Evolutionary conservation across 1,284 basidiomycete species (phyloP), one percentile per base, ranked within the genome.

Genomic region (Ceratobasidium sp.): DNA sequence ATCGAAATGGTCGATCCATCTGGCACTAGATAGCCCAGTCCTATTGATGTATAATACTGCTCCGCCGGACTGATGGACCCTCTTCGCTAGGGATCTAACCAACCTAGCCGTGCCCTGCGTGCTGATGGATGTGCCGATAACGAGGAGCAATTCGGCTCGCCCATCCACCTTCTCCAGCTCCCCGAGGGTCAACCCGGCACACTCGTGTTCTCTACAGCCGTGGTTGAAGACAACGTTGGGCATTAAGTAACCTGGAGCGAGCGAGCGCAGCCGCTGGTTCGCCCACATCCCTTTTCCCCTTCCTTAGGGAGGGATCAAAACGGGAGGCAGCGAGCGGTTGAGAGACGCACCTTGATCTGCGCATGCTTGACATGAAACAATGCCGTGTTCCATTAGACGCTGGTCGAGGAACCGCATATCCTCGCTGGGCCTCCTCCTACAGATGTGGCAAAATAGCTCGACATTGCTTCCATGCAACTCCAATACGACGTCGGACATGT

Each of bases 381-480:
- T 1, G 17, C 57, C 57, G 3, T 59, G 8, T 37, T 37, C 17
- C 8, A 59, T 6, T 6, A 59, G 29, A 3, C 19, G 57, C 29
- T 34, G 29, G 29, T 59, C 57, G 3, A 59, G 11, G 17, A 13
- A 29, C 2, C 25, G 29, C 29, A 9, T 29, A 29, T 59, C 34
- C 34, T 37, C n/a, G 25, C 25, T 13, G 29, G 57, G 29, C 1
- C 2, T 34, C 34, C 13, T 6, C 6, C 57, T 7, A 15, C 66
- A 68, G 40, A n/a, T 49, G n/a, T 54, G 52, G 19, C 66, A 68
- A 15, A 9, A 34, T 11, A 68, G 46, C 19, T 15, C 15, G 19
- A 17, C 29, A 34, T 34, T 68, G 51, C 19, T 68, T n/a, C 66
- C 66, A 34, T 68, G 66, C 9, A 68, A 46, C 29, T 68, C 66